Evolutionary conservation across 352 stramenopile genomes (phyloP).

Genomic region (Globisporangium iwayamae): DNA sequence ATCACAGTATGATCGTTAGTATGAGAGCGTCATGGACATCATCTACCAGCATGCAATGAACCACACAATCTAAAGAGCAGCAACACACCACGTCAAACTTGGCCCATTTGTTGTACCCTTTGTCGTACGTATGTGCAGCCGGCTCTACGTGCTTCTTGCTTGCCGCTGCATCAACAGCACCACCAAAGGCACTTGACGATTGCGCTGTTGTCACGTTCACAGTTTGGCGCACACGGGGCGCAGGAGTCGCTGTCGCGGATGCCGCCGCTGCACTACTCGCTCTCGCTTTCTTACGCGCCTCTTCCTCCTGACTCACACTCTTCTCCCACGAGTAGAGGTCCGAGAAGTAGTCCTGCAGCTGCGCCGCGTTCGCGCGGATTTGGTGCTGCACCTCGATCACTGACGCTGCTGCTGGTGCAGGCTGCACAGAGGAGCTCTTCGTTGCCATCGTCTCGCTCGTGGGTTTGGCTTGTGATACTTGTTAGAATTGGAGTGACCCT

Average conservation of each 20-base stretch:
- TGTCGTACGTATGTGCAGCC: slow-evolving; percentile 84
- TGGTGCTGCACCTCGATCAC: slow-evolving; percentile 76
- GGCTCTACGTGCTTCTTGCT: slow-evolving; percentile 26
- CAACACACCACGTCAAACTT: slow-evolving; percentile 80
- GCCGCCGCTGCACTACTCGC: slow-evolving; percentile 4
- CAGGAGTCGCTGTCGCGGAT: not conserved
- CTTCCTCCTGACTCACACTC: slow-evolving; percentile 54
- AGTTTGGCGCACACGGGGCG: slow-evolving; percentile 20
- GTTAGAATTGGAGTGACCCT: not conserved
- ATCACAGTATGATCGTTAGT: not conserved
- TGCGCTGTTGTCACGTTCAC: not conserved
- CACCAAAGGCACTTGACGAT: not conserved
- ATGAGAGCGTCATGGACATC: not conserved
- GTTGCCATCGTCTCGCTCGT: slow-evolving; percentile 1
- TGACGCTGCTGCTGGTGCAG: slow-evolving; percentile 4
- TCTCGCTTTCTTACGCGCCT: slow-evolving; percentile 24
- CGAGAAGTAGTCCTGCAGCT: slow-evolving; percentile 75
- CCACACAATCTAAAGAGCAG: not conserved
- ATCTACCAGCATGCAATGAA: not conserved
- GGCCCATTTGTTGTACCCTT: slow-evolving; percentile 89
- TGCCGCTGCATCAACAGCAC: not conserved
- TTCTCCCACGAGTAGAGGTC: slow-evolving; percentile 83
- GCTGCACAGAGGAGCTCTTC: not conserved
- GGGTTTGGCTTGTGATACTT: not conserved
- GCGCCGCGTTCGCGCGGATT: slow-evolving; percentile 74